phyloP scores from a whole-genome alignment of 1,284 basidiomycete genomes.

The Irpex rosettiformis region DNA sequence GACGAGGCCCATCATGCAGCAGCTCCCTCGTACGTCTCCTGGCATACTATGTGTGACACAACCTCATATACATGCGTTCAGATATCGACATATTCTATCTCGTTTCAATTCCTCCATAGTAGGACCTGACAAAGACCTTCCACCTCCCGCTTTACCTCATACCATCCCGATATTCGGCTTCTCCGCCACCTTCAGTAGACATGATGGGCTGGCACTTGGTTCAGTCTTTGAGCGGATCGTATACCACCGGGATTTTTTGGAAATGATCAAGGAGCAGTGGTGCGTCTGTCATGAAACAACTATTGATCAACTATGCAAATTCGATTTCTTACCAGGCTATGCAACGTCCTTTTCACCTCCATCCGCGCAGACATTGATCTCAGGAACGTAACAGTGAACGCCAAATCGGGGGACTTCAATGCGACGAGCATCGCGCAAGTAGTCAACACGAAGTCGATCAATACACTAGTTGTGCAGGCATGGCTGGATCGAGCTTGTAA shows the following conservation, averaged over 20 bases:
- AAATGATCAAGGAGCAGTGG: slow-evolving; percentile 95
- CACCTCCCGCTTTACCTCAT: slow-evolving; percentile 30
- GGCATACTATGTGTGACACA: slow-evolving; percentile 1
- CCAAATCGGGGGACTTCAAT: slow-evolving; percentile 76
- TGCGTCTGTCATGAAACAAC: slow-evolving; percentile 27
- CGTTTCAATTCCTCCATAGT: slow-evolving; percentile 67
- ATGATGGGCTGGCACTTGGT: slow-evolving; percentile 88
- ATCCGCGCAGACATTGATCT: slow-evolving; percentile 76
- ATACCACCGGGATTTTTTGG: slow-evolving; percentile 89
- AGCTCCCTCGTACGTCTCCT: slow-evolving; percentile 68
- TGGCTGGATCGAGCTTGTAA: slow-evolving; percentile 81
- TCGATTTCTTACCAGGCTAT: slow-evolving; percentile 57
- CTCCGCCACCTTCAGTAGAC: slow-evolving; percentile 91
- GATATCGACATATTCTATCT: slow-evolving; percentile 77
- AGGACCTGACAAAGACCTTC: slow-evolving; percentile 40
- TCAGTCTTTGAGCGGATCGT: slow-evolving; percentile 91
- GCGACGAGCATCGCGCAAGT: slow-evolving; percentile 72
- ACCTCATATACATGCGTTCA: slow-evolving; percentile 25
- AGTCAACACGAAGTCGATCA: slow-evolving; percentile 76
- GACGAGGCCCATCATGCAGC: slow-evolving; percentile 97
- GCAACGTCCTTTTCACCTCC: slow-evolving; percentile 79
- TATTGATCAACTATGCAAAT: background rate
- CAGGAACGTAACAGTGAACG: slow-evolving; percentile 60
- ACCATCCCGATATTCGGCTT: slow-evolving; percentile 89
- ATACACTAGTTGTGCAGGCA: slow-evolving; percentile 72